A percentile compares a stretch with the other conserved stretches of the same genome.
Conservation (phyloP, 108 stramenopile genomes). For the Conticribra guillardii region DNA sequence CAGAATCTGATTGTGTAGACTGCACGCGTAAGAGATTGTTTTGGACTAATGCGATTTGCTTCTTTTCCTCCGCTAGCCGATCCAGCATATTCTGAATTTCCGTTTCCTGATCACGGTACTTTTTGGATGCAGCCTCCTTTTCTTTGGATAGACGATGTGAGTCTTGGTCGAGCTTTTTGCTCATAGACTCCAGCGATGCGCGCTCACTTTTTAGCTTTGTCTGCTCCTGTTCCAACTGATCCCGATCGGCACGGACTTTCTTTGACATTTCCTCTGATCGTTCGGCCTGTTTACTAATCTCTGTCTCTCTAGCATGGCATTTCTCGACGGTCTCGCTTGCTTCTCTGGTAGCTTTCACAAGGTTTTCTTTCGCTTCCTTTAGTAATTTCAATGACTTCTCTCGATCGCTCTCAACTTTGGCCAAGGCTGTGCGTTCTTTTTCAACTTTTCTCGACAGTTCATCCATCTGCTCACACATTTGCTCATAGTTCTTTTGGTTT, state of each 20-base stretch:
- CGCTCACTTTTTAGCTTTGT: slow-evolving; percentile 7
- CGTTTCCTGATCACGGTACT: slow-evolving; percentile 2
- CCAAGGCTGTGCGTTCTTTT: slow-evolving; percentile 18
- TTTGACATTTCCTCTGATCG: slow-evolving; percentile 13
- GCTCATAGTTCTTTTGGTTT: slow-evolving; percentile 15
- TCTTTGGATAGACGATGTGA: not conserved
- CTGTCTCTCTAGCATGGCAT: slow-evolving; percentile 17
- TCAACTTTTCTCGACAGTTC: slow-evolving; percentile 8
- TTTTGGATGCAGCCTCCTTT: slow-evolving; percentile 1
- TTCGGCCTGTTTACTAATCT: slow-evolving; percentile 16
- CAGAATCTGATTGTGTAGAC: slow-evolving; percentile 14
- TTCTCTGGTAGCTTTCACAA: slow-evolving; percentile 9
- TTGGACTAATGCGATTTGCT: slow-evolving; percentile 21
- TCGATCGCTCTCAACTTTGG: slow-evolving; percentile 6
- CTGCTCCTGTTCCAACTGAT: slow-evolving; percentile 11
- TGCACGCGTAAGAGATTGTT: slow-evolving; percentile 28
- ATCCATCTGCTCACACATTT: slow-evolving; percentile 10
- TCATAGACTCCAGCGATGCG: slow-evolving; percentile 1
- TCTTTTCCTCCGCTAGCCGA: slow-evolving; percentile 14
- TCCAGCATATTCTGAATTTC: slow-evolving; percentile 3
- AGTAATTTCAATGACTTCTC: slow-evolving; percentile 15
- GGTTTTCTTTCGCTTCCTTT: slow-evolving; percentile 17
- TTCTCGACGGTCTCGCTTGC: slow-evolving; percentile 1
- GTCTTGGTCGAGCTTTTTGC: not conserved
- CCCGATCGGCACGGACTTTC: slow-evolving; percentile 14